Evolutionary conservation across 1,284 basidiomycete species (phyloP).

Genomic region (Melampsora larici-populina): DNA sequence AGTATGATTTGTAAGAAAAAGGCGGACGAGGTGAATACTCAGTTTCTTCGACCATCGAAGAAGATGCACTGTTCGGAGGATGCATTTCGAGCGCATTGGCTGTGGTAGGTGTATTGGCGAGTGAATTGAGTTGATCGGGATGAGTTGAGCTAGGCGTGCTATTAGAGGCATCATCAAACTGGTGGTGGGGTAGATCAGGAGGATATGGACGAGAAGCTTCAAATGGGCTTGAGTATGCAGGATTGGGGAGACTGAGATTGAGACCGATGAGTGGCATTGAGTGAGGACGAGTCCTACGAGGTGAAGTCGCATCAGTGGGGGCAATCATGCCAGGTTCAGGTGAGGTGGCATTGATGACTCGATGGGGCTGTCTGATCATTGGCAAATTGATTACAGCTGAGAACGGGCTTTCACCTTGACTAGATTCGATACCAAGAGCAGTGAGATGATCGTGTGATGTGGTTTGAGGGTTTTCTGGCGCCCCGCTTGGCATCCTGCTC

Average conservation of each 20-base stretch:
- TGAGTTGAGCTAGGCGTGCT: constrained; percentile 21
- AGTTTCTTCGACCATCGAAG: constrained; percentile 32
- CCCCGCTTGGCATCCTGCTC: background rate
- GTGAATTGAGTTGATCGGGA: constrained; percentile 37
- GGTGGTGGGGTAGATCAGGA: constrained; percentile 22
- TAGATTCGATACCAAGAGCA: constrained; percentile 1
- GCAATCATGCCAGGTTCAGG: constrained; percentile 42
- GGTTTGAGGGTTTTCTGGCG: background rate
- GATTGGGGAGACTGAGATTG: constrained; percentile 21
- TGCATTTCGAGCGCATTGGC: constrained; percentile 34
- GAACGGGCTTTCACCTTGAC: background rate
- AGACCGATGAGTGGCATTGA: constrained; percentile 41
- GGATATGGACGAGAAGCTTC: constrained; percentile 42
- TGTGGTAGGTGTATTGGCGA: constrained; percentile 32
- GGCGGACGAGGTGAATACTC: constrained; percentile 45
- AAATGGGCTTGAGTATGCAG: constrained; percentile 17
- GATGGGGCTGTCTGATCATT: constrained; percentile 34
- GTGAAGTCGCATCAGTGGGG: constrained; percentile 42
- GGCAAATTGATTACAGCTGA: background rate
- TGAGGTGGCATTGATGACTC: constrained; percentile 40
- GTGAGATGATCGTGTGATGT: background rate
- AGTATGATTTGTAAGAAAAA: constrained; percentile 68
- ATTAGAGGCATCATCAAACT: constrained; percentile 14
- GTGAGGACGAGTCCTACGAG: constrained; percentile 27
- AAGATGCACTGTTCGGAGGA: constrained; percentile 26